Conservation (phyloP, 2,329 filamentous ascomycete species). For the Penicillium decumbens region DNA sequence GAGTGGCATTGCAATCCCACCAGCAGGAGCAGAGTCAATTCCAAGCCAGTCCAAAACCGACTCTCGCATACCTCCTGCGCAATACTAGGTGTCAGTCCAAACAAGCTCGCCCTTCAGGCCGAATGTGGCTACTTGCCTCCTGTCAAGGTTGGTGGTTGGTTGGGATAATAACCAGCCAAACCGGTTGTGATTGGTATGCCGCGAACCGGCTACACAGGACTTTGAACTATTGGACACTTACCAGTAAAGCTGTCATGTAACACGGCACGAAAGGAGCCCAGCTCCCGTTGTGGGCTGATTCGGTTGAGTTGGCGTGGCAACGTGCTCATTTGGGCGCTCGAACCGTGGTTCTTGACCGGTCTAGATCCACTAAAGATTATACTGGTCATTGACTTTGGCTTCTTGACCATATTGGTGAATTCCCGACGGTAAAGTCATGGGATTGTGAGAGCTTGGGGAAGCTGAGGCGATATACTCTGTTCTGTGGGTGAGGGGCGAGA, state of each 20-base stretch:
- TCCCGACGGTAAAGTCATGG: not conserved
- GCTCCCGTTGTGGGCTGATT: not conserved
- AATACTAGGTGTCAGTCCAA: not conserved
- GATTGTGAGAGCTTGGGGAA: not conserved
- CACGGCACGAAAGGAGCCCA: not conserved
- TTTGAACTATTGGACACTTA: not conserved
- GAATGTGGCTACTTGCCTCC: not conserved
- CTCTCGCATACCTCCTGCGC: not conserved
- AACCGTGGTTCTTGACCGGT: slow-evolving; percentile 3
- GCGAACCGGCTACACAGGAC: slow-evolving; percentile 7
- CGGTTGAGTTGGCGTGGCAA: slow-evolving; percentile 9
- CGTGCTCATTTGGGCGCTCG: not conserved
- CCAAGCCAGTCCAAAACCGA: not conserved
- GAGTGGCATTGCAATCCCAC: not conserved
- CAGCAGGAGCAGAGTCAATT: not conserved
- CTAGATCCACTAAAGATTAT: not conserved
- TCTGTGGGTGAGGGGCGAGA: not conserved
- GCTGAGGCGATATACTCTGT: not conserved
- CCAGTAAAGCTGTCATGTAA: not conserved
- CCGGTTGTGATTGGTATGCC: not conserved
- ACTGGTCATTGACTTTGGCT: not conserved
- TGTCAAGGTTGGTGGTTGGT: not conserved
- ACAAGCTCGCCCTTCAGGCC: not conserved
- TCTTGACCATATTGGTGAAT: not conserved
- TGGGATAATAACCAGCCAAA: not conserved